phyloP scores from a whole-genome alignment of 1,139 yeast genomes.

The Candida albicans region DNA sequence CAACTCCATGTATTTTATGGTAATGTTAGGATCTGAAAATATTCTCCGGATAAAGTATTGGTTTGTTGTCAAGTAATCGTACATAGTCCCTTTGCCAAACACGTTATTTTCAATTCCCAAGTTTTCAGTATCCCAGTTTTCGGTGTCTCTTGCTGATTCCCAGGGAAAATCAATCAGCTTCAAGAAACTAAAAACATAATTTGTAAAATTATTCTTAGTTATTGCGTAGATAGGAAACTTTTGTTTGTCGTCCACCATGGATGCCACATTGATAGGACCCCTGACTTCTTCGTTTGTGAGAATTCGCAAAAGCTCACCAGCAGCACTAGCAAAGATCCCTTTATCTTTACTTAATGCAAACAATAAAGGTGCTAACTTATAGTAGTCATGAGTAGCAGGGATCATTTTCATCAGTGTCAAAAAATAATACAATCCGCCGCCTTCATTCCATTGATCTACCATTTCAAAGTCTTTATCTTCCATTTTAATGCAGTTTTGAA shows the following conservation, averaged over 20 bases:
- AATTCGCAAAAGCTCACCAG: constrained; percentile 10
- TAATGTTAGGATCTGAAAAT: constrained; percentile 11
- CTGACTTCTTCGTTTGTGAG: constrained; percentile 8
- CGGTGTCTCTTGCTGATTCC: not conserved
- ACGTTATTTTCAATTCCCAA: not conserved
- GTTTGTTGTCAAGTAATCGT: not conserved
- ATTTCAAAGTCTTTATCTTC: not conserved
- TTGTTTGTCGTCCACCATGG: constrained; percentile 3
- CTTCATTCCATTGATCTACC: not conserved
- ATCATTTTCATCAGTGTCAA: constrained; percentile 1
- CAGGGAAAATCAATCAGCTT: constrained; percentile 2
- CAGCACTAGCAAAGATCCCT: constrained; percentile 14
- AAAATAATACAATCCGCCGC: not conserved
- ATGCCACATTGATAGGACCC: not conserved
- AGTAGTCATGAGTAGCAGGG: constrained; percentile 2
- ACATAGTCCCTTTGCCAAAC: not conserved
- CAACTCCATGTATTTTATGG: constrained; percentile 12
- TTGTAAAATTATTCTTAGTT: not conserved
- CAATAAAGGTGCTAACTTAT: constrained; percentile 8
- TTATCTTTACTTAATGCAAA: constrained; percentile 3
- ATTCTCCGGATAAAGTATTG: not conserved
- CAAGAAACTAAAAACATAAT: constrained; percentile 9
- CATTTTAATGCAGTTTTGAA: not conserved
- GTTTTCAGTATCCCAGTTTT: not conserved
- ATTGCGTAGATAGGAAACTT: constrained; percentile 1